Base-by-base conservation (phyloP, 2,329 filamentous ascomycete genomes). In the Magnaporthiopsis rhizophila region DNA sequence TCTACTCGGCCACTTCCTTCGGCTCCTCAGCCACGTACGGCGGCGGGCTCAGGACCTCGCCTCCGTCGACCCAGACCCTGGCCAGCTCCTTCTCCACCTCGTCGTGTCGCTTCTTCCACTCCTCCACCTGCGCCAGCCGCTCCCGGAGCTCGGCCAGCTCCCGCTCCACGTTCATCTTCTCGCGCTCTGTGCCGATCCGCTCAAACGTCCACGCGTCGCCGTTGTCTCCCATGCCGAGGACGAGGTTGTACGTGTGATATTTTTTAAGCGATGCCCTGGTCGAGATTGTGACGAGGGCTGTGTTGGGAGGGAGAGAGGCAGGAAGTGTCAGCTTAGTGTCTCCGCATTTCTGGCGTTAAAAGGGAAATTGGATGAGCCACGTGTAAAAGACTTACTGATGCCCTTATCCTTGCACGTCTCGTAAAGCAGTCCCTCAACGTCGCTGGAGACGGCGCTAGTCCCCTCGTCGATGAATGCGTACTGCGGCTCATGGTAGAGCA, bases 401-500 rank as follows among this genome's bases (percentile, higher is more conserved):
- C 94, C 94, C 72, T 88, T 90, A 66, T 92, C 90, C 77, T 99
- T 99, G 71, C 91, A 93, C 26, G 86, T 89, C 78, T 99, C 93
- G 72, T 99, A 99, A 56, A 99, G 76, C 28, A 98, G 74, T 0
- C 95, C 95, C 74, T 99, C 95, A 2, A 99, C 95, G 71, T 99
- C 95, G 58, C 89, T 92, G 5, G 90, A 95, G 2, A 98, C 95
- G 1, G 95, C 95, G 66, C 90, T 96, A 0, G 95, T 99, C 9
- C 92, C 94, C 76, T 99, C 95, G 67, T 99, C 95, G 65, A 99
- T 87, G 71, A 99, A 92, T 2, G 92, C 95, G 73, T 96, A 99
- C 66, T 89, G 83, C 21, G 95, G 95, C 78, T 98, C 94, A 72
- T 99, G 95, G 72, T 99, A 99, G 57, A 98, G 80, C 62, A 99